Conservation (phyloP, 495 filamentous ascomycete genomes). For the Talaromyces thailandensis region DNA sequence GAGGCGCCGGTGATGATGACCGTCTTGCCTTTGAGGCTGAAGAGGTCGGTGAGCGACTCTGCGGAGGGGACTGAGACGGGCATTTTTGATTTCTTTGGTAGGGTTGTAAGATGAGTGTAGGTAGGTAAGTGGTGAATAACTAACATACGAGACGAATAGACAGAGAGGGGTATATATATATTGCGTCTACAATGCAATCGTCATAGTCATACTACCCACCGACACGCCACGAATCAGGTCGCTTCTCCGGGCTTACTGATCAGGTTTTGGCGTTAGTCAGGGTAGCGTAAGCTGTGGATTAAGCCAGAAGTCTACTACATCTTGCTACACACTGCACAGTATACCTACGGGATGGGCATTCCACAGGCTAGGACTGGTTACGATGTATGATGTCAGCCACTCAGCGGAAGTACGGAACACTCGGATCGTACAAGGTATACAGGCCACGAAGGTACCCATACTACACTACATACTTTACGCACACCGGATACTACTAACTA, state of each 20-base stretch:
- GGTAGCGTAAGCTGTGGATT: neutral
- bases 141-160: neutral
- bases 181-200: neutral
- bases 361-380: neutral
- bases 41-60: conserved; percentile 51
- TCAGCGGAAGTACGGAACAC: neutral
- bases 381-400: neutral
- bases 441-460: neutral
- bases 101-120: neutral
- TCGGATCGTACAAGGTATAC: too few species aligned
- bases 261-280: neutral
- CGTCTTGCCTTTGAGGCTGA: conserved; percentile 67
- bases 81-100: conserved; percentile 14
- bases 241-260: neutral
- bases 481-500: neutral
- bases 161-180: neutral
- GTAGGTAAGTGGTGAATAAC: too few species aligned
- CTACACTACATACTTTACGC: too few species aligned
- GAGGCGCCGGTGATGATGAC: conserved; percentile 65
- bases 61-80: conserved; percentile 50
- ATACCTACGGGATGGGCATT: too few species aligned
- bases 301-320: neutral
- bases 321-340: too few species aligned
- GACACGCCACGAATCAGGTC: neutral
- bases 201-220: neutral